phyloP scores from a whole-genome alignment of 2,329 filamentous ascomycete species.

The Neofusicoccum laricinum region DNA sequence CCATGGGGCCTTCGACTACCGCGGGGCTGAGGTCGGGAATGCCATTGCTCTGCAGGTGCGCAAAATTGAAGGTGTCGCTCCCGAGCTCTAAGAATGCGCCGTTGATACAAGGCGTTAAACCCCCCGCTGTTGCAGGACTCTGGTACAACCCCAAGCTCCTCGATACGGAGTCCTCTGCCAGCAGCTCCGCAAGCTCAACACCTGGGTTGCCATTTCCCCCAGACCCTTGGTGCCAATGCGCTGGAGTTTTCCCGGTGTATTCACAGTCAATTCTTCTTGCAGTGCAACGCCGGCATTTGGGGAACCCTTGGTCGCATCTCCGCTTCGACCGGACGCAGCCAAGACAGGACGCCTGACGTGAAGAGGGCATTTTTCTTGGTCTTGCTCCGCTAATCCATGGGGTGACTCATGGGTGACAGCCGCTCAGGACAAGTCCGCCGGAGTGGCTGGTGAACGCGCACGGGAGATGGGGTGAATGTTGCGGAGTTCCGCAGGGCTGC shows the following conservation, averaged over 20 bases:
- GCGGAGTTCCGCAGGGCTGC: background rate
- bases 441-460: background rate
- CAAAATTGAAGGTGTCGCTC: conserved; percentile 20
- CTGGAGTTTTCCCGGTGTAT: conserved; percentile 15
- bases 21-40: background rate
- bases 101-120: background rate
- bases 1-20: conserved; percentile 4
- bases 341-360: conserved; percentile 21
- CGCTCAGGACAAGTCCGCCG: background rate
- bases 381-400: background rate
- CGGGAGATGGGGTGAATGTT: background rate
- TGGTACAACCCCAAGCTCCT: background rate
- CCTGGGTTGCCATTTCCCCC: background rate
- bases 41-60: background rate
- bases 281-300: conserved; percentile 21
- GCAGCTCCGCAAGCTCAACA: background rate
- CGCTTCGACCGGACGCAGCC: conserved; percentile 21
- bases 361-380: background rate
- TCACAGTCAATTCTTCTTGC: conserved; percentile 18
- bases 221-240: background rate
- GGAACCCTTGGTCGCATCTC: conserved; percentile 20
- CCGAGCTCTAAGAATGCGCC: conserved; percentile 17
- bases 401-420: background rate
- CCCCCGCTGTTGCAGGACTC: background rate
- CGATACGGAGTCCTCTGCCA: background rate